Evolutionary conservation across 192 early-diverging fungal species (phyloP).

Genomic region (Backusella australiensis): DNA sequence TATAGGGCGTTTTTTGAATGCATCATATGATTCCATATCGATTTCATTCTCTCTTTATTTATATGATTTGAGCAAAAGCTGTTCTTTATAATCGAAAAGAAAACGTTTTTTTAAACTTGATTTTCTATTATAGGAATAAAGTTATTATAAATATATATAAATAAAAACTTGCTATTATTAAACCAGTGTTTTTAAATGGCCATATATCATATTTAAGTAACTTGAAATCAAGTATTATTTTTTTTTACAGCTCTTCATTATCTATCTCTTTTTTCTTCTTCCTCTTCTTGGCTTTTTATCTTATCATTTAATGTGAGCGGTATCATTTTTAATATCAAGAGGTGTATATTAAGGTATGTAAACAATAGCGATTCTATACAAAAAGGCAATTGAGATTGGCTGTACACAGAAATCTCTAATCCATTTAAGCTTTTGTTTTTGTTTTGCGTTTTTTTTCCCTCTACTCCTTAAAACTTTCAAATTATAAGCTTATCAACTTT

Average conservation of each 20-base stretch:
- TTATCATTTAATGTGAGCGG: background rate
- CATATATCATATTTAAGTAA: background rate
- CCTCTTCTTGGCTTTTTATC: background rate
- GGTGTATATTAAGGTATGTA: too few species aligned
- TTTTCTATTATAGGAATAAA: background rate
- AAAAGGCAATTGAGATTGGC: too few species aligned
- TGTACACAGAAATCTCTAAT: background rate
- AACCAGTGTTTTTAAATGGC: background rate
- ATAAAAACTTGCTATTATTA: background rate
- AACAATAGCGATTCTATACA: too few species aligned
- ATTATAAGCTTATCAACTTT: background rate
- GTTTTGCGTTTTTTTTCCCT: background rate
- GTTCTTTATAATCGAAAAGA: background rate
- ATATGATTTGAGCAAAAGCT: background rate
- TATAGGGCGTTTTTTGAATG: background rate
- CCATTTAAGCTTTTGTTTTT: background rate
- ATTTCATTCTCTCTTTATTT: too few species aligned
- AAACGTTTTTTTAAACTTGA: background rate
- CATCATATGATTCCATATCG: too few species aligned
- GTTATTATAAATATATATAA: background rate
- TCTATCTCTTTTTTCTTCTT: too few species aligned
- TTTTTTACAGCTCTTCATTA: background rate
- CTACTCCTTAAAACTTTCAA: background rate
- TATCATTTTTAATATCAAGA: background rate
- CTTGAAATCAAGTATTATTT: background rate